phyloP scores from a whole-genome alignment of 2,329 filamentous ascomycete genomes.

The Fusarium temperatum region DNA sequence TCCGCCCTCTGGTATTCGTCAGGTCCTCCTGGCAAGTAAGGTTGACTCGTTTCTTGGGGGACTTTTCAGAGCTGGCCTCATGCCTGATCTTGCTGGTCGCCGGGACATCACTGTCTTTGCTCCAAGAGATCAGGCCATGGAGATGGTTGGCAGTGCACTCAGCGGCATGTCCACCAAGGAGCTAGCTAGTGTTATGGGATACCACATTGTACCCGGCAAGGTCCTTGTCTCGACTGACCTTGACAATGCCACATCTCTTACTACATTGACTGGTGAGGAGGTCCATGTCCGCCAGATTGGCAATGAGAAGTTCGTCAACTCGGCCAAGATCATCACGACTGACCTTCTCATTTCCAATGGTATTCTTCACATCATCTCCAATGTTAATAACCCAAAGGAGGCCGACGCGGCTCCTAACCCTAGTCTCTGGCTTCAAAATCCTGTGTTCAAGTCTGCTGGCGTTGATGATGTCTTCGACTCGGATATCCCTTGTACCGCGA shows the following conservation, averaged over 20 bases:
- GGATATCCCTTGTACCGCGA: conserved; percentile 53
- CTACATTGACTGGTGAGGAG: conserved; percentile 49
- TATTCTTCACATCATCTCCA: conserved; percentile 67
- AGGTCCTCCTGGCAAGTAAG: conserved; percentile 60
- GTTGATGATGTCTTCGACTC: conserved; percentile 53
- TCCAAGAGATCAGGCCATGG: conserved; percentile 68
- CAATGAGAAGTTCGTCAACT: conserved; percentile 60
- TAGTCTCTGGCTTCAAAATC: conserved; percentile 52
- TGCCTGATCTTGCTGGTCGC: conserved; percentile 53
- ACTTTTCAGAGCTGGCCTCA: conserved; percentile 45
- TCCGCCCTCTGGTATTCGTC: conserved; percentile 57
- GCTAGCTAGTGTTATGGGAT: conserved; percentile 64
- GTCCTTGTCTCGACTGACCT: conserved; percentile 61
- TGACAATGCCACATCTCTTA: conserved; percentile 43
- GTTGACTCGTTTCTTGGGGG: conserved; percentile 52
- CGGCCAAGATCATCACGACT: conserved; percentile 61
- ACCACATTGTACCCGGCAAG: conserved; percentile 69
- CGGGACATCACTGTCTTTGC: conserved; percentile 69
- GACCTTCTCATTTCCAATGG: conserved; percentile 66
- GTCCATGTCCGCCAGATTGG: conserved; percentile 53
- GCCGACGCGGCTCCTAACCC: conserved; percentile 49
- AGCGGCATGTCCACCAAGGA: conserved; percentile 56
- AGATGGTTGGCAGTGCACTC: conserved; percentile 62
- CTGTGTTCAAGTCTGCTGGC: conserved; percentile 64
- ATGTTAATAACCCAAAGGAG: conserved; percentile 57